Conservation (phyloP, 176 grass and related monocot genomes). For the Eleusine coracana region DNA sequence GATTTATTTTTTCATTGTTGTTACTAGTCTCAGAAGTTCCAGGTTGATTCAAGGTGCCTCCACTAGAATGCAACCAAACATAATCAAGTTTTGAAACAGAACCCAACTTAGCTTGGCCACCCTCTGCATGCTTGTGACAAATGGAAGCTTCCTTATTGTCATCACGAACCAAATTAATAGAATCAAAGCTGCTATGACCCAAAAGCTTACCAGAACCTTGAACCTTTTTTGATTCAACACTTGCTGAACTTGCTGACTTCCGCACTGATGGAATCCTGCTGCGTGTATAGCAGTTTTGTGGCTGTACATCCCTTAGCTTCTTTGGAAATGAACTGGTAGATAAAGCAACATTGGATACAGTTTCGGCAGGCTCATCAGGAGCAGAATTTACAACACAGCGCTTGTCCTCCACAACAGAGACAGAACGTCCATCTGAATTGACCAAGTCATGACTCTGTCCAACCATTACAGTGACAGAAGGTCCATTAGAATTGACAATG, state of each 20-base stretch:
- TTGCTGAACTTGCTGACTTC: slow-evolving; percentile 55
- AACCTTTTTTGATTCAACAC: slow-evolving; percentile 52
- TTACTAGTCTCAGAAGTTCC: slow-evolving; percentile 39
- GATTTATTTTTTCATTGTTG: slow-evolving; percentile 32
- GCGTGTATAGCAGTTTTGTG: slow-evolving; percentile 57
- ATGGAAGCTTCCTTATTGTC: slow-evolving; percentile 27
- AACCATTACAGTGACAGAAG: slow-evolving; percentile 32
- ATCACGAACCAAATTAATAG: slow-evolving; percentile 42
- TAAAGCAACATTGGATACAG: slow-evolving; percentile 54
- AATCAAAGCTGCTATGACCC: slow-evolving; percentile 38
- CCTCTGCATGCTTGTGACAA: slow-evolving; percentile 23
- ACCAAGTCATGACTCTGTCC: slow-evolving; percentile 27
- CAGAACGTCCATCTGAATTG: slow-evolving; percentile 45
- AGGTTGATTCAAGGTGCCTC: slow-evolving; percentile 33
- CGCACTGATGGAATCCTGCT: slow-evolving; percentile 44
- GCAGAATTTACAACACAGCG: slow-evolving; percentile 59
- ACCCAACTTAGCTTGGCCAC: slow-evolving; percentile 27
- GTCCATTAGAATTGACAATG: slow-evolving; percentile 42
- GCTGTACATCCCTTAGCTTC: slow-evolving; percentile 53
- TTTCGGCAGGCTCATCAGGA: slow-evolving; percentile 62
- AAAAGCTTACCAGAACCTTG: slow-evolving; percentile 43
- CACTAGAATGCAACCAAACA: slow-evolving; percentile 41
- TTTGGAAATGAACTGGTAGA: slow-evolving; percentile 54
- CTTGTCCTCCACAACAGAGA: slow-evolving; percentile 26
- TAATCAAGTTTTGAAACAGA: slow-evolving; percentile 37